These are phyloP conservation scores for Coniella vitis DNA, from an alignment of 2,329 filamentous ascomycete genomes.

Conservation along the genomic window DNA sequence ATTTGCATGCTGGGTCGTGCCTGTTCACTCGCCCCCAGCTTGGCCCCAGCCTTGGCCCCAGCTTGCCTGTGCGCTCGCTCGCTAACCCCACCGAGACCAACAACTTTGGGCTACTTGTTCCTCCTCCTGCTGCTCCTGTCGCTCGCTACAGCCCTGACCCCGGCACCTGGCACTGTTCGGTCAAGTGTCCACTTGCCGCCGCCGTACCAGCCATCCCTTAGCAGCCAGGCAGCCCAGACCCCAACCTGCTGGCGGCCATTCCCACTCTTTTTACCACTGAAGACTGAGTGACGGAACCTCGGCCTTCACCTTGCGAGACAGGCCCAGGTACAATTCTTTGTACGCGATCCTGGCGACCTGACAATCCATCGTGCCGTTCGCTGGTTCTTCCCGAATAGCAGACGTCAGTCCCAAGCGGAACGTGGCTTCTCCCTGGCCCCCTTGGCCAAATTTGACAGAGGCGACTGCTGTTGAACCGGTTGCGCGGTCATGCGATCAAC, in stretches of 20 bases:
- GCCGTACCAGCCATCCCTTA: background rate
- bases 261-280: no score
- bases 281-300: no score
- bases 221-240: no score
- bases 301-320: background rate
- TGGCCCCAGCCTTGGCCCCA: background rate
- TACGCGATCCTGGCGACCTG: background rate
- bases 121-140: background rate
- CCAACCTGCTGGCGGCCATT: no score
- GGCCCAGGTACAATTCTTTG: background rate
- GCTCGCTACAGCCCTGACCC: background rate
- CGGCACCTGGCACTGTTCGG: background rate
- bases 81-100: background rate
- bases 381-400: background rate
- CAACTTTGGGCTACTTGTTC: background rate
- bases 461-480: background rate
- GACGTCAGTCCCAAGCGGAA: background rate
- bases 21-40: no score
- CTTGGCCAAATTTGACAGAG: background rate
- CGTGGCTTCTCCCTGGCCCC: background rate
- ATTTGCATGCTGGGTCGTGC: no score
- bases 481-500: background rate
- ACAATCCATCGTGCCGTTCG: background rate
- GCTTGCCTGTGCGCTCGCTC: background rate
- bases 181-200: background rate